phyloP scores from a whole-genome alignment of 345 rosid species.

The Syzygium jambos region DNA sequence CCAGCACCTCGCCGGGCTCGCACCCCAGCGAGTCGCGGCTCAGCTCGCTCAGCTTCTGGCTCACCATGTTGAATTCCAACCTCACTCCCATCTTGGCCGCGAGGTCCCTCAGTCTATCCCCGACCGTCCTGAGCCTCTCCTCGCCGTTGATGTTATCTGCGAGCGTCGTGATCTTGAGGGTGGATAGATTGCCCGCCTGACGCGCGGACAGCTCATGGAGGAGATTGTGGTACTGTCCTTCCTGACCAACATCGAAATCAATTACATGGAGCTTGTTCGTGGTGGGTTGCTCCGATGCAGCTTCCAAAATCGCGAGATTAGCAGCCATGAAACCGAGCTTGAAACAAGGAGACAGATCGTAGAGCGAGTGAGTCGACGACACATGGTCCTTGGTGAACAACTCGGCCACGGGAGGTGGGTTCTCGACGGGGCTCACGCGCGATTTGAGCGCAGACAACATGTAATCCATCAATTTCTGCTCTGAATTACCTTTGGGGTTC shows the following conservation, averaged over 20 bases:
- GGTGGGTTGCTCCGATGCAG: slow-evolving; percentile 30
- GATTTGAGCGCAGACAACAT: slow-evolving; percentile 54
- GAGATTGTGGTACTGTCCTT: slow-evolving; percentile 63
- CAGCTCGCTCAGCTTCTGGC: not conserved
- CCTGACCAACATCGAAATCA: slow-evolving; percentile 80
- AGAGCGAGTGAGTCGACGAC: slow-evolving; percentile 47
- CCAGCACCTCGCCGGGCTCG: slow-evolving; percentile 55
- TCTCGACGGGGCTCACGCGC: slow-evolving; percentile 39
- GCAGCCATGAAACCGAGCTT: slow-evolving; percentile 83
- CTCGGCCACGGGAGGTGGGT: slow-evolving; percentile 45
- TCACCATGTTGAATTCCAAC: slow-evolving; percentile 32
- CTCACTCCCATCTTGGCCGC: slow-evolving; percentile 35
- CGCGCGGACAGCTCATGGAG: slow-evolving; percentile 60
- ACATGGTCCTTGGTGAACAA: slow-evolving; percentile 52
- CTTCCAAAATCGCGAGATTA: slow-evolving; percentile 71
- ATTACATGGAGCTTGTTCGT: slow-evolving; percentile 47
- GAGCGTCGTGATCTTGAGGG: slow-evolving; percentile 68
- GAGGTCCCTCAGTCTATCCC: slow-evolving; percentile 29
- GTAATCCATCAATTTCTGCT: slow-evolving; percentile 60
- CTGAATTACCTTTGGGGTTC: slow-evolving; percentile 52
- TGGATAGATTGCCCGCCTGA: slow-evolving; percentile 14
- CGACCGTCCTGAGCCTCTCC: slow-evolving; percentile 36
- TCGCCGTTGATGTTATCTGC: slow-evolving; percentile 26
- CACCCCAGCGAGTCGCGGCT: slow-evolving; percentile 45
- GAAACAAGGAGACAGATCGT: slow-evolving; percentile 73